Evolutionary conservation across 441 rosid species (phyloP).

Genomic region (Jatropha podagrica): DNA sequence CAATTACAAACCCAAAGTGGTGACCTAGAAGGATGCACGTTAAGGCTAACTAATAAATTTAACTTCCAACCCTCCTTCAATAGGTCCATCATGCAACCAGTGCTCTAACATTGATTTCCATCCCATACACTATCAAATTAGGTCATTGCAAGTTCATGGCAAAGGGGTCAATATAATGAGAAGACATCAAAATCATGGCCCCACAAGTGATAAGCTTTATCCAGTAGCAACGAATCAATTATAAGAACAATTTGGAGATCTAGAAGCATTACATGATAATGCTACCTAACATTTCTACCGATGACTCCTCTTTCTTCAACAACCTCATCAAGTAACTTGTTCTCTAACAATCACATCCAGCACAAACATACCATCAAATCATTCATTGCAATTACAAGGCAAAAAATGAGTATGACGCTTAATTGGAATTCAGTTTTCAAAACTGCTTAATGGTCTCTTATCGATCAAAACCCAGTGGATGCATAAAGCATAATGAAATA

Average conservation of each 20-base stretch:
- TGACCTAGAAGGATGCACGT: neutral
- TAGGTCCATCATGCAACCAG: neutral
- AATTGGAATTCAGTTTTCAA: neutral
- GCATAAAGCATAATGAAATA: neutral
- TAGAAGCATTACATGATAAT: neutral
- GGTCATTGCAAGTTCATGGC: neutral
- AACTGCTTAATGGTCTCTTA: neutral
- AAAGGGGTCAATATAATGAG: neutral
- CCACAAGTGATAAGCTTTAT: neutral
- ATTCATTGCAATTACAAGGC: neutral
- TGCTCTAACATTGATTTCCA: neutral
- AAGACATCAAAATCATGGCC: neutral
- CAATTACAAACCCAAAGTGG: neutral
- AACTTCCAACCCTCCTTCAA: neutral
- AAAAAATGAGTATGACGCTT: neutral
- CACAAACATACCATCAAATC: neutral
- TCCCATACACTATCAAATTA: neutral
- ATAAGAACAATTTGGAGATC: neutral
- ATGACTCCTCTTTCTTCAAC: neutral
- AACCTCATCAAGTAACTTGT: neutral
- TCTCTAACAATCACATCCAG: neutral
- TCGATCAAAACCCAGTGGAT: neutral
- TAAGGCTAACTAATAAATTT: neutral
- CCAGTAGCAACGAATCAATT: conserved; percentile 2
- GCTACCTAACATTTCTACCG: neutral